Conservation (phyloP, 352 stramenopile genomes). For the Phytophthora pistaciae region DNA sequence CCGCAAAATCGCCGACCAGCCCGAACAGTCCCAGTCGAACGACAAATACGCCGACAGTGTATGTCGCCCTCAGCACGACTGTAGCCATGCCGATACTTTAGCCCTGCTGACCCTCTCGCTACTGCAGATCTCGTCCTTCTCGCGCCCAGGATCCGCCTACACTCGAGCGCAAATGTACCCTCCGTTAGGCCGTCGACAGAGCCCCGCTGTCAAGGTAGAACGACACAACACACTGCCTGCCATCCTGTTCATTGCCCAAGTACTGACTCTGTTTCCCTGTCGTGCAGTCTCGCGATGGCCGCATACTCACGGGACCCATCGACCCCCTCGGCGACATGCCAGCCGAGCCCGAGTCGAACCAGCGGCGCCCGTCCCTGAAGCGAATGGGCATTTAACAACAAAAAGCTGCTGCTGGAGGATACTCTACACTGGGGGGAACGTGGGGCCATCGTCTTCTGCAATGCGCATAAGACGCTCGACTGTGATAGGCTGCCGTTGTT, state of each 20-base stretch:
- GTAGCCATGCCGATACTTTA: not conserved
- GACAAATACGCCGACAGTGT: constrained; percentile 66
- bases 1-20: constrained; percentile 65
- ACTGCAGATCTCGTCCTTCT: constrained; percentile 76
- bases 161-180: constrained; percentile 68
- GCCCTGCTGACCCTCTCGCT: not conserved
- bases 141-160: constrained; percentile 79
- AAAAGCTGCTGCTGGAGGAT: too few relatives aligned
- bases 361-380: constrained; percentile 65
- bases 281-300: constrained; percentile 57
- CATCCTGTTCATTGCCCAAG: not conserved
- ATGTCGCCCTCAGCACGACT: constrained; percentile 8
- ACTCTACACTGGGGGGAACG: not conserved
- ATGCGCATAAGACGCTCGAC: not conserved
- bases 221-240: not conserved
- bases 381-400: constrained; percentile 48
- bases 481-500: constrained; percentile 2
- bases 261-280: not conserved
- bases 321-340: constrained; percentile 68
- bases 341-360: constrained; percentile 52
- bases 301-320: constrained; percentile 49
- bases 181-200: constrained; percentile 49
- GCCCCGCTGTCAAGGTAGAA: constrained; percentile 54
- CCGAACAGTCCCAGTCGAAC: constrained; percentile 41
- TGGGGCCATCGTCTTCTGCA: not conserved